phyloP scores from a whole-genome alignment of 2,329 filamentous ascomycete genomes.

The Colletotrichum endophyticum region DNA sequence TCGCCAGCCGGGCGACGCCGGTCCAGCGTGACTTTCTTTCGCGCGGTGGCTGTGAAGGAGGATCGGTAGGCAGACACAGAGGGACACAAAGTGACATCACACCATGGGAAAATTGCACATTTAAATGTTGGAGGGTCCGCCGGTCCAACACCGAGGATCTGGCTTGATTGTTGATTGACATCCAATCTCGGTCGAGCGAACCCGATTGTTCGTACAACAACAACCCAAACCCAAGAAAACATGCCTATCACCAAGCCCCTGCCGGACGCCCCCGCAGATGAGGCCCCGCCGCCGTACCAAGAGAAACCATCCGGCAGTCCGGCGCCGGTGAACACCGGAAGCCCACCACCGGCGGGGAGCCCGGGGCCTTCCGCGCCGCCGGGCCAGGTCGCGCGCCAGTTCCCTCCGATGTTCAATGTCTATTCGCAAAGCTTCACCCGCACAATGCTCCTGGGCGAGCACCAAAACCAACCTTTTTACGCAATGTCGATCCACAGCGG shows the following conservation, averaged over 20 bases:
- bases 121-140: not conserved
- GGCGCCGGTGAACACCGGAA: not conserved
- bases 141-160: not conserved
- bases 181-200: not conserved
- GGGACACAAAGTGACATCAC: not conserved
- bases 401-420: constrained; percentile 22
- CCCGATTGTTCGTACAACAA: not conserved
- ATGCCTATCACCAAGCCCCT: not conserved
- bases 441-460: constrained; percentile 18
- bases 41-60: constrained; percentile 11
- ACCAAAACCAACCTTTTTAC: constrained; percentile 19
- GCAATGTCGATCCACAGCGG: constrained; percentile 20
- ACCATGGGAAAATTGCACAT: not conserved
- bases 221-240: not conserved
- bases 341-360: not conserved
- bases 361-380: not conserved
- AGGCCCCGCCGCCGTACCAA: constrained; percentile 19
- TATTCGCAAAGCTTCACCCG: constrained; percentile 21
- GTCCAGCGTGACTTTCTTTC: not conserved
- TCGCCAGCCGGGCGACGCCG: not conserved
- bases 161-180: not conserved
- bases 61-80: not conserved
- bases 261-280: not conserved
- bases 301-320: not conserved
- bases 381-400: constrained; percentile 17